Evolutionary conservation across 2,329 filamentous ascomycete species (phyloP), one percentile per base, ranked within the genome.

Genomic region (Diplodia sapinea): DNA sequence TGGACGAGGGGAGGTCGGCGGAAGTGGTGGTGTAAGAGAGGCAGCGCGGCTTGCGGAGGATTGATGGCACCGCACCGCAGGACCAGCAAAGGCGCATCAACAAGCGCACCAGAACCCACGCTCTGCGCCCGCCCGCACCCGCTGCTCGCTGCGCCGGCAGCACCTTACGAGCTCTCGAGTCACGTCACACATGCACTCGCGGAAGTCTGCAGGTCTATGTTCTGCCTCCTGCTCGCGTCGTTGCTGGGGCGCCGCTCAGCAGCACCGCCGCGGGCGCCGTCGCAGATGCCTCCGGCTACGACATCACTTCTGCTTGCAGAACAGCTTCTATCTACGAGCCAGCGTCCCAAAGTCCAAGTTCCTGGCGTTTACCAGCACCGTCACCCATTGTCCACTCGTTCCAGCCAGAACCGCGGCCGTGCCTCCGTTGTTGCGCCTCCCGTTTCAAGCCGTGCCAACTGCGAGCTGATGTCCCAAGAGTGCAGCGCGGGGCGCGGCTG

Each of bases 11-110:
- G 65, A 62, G 56, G 47, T 61, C 65, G 65, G 50, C 55, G 65
- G 55, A 61, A 56, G 65, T 67, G 65, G 65, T 67, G 56, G 55
- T 43, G 54, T 43, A 43, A 62, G 56, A 61, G 54, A 61, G 49
- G 55, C 49, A 67, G 55, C 36, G 65, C 65, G 65, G 65, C 56
- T 54, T 50, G 55, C 65, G 65, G 55, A 67, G 65, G 56, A 67
- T 49, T 47, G 61, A 64, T 43, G 55, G 43, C 55, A 67, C 55
- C 65, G 65, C 56, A 67, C 31, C 65, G 65, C 61, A 65, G 59
- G 29, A 49, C 59, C 43, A 64, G 50, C 65, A 54, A 54, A 59
- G 56, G 65, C 65, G 55, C 65, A 51, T 63, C 59, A 63, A 63
- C 59, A 63, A 49, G 20, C 59, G 59, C 59, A 26, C 43, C 59